Evolutionary conservation across 495 filamentous ascomycete genomes (phyloP).

Genomic region (Immersiella caudata): DNA sequence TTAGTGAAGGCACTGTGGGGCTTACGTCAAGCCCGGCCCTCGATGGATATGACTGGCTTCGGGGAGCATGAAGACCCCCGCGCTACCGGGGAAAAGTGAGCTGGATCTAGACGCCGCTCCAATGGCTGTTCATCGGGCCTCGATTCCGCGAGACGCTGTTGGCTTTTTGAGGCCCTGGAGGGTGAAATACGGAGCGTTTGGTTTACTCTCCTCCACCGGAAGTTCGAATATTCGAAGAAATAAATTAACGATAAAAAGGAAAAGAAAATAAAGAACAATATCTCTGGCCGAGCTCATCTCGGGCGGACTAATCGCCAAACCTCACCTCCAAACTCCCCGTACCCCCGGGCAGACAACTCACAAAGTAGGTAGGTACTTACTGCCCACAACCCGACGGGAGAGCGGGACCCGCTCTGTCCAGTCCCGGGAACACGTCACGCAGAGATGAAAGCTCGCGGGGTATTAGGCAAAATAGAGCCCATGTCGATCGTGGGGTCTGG

Average conservation of each 20-base stretch:
- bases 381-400: background rate
- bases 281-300: background rate
- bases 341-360: background rate
- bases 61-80: background rate
- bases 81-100: background rate
- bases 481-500: background rate
- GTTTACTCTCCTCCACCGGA: background rate
- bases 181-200: background rate
- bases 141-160: background rate
- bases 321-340: background rate
- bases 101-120: background rate
- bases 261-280: background rate
- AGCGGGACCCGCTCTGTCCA: too few relatives aligned
- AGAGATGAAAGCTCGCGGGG: background rate
- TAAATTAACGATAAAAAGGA: background rate
- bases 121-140: background rate
- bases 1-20: background rate
- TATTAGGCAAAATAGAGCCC: slow-evolving; percentile 3
- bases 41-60: background rate
- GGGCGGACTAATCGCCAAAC: background rate
- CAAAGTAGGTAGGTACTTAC: background rate
- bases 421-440: background rate
- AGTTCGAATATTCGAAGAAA: background rate
- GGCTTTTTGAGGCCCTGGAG: background rate
- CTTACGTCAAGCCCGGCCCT: background rate